Percentiles rank a stretch among this genome's conserved stretches.
These are phyloP conservation scores for Colletotrichum kahawae DNA, from an alignment of 2,329 filamentous ascomycete genomes.

Conservation along the genomic window DNA sequence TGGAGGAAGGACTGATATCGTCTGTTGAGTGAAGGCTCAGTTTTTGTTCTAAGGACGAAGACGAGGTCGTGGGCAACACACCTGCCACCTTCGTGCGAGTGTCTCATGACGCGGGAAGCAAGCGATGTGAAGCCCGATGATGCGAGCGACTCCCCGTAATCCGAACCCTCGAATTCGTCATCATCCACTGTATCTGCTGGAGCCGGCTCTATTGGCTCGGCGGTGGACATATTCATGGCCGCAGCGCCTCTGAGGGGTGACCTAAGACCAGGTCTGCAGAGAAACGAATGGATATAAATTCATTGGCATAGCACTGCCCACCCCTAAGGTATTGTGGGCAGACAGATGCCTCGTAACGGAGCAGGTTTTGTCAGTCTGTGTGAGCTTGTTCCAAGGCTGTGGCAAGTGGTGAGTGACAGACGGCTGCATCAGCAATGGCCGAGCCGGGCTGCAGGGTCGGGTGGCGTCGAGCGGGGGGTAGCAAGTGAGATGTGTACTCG, in stretches of 20 bases:
- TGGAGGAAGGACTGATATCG: slow-evolving; percentile 54
- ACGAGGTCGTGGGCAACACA: not conserved
- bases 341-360: not conserved
- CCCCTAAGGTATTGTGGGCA: not conserved
- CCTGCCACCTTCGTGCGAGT: slow-evolving; percentile 22
- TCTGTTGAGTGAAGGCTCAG: slow-evolving; percentile 32
- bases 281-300: not conserved
- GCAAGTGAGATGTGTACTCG: not conserved
- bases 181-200: slow-evolving; percentile 2
- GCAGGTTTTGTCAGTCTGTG: not conserved
- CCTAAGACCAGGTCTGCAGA: not conserved
- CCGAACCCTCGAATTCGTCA: slow-evolving; percentile 32
- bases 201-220: slow-evolving; percentile 20
- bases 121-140: slow-evolving; percentile 47
- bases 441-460: not conserved
- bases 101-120: slow-evolving; percentile 24
- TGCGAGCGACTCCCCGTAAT: slow-evolving; percentile 41
- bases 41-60: not conserved
- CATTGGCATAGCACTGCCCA: not conserved
- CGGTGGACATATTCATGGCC: slow-evolving; percentile 9
- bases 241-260: not conserved
- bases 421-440: not conserved
- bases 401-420: not conserved
- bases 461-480: not conserved
- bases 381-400: not conserved